Percentiles rank a stretch among this genome's conserved stretches.
These are phyloP conservation scores for Carex cristatella DNA, from an alignment of 176 grass and related monocot species.

Conservation along the genomic window DNA sequence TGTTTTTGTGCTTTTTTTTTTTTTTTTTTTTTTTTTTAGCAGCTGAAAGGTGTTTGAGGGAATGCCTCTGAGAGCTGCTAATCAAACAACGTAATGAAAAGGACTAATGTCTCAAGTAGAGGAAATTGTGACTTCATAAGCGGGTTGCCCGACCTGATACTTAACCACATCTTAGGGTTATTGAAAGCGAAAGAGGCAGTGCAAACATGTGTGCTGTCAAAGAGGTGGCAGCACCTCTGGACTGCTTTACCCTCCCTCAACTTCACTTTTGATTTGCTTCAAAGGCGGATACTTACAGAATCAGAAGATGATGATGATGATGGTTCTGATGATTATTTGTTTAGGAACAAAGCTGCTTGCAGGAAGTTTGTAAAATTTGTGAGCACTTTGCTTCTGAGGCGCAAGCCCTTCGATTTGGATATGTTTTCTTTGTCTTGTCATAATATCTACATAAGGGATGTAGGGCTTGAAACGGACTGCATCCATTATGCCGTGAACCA, in stretches of 20 bases:
- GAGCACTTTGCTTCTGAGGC: background rate
- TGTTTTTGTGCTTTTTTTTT: no score
- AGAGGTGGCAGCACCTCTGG: slow-evolving; percentile 1
- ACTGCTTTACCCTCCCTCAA: background rate
- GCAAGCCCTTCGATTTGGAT: background rate
- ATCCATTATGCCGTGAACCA: background rate
- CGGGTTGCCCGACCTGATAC: background rate
- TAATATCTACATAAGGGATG: no score
- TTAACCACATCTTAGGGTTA: background rate
- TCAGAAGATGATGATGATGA: no score
- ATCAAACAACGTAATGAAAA: no score
- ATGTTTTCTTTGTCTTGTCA: no score
- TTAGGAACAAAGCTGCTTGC: no score
- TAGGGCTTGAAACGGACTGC: background rate
- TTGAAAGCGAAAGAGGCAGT: background rate
- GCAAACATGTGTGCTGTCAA: background rate
- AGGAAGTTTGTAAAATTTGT: background rate
- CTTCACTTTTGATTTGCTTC: background rate
- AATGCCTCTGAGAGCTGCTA: no score
- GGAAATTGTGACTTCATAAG: background rate
- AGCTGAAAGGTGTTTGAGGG: no score
- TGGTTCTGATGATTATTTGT: no score
- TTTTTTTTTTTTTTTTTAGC: no score
- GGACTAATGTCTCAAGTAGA: background rate
- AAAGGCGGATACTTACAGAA: no score